A percentile compares a stretch with the other conserved stretches of the same genome.
These are phyloP conservation scores for Kuraishia borneana DNA, from an alignment of 805 yeast genomes.

Conservation along the genomic window DNA sequence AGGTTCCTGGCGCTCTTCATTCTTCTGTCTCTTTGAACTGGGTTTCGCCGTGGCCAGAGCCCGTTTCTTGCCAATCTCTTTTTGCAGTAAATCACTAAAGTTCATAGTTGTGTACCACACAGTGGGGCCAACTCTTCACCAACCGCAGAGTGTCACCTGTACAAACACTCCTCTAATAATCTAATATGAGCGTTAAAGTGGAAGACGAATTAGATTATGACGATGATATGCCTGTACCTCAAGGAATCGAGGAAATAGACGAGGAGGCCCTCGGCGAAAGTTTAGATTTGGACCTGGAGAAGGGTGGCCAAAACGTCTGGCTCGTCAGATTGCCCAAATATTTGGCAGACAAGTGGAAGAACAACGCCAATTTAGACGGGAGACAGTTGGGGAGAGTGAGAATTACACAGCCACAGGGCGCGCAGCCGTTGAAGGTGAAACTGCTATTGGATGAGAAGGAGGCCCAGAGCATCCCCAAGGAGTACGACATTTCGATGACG, in stretches of 20 bases:
- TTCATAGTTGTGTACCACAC: conserved; percentile 24
- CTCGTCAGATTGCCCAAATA: conserved; percentile 83
- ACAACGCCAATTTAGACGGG: conserved; percentile 51
- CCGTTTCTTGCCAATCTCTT: conserved; percentile 33
- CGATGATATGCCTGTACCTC: conserved; percentile 20
- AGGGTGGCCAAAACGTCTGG: conserved; percentile 74
- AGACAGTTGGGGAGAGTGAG: conserved; percentile 72
- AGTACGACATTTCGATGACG: conserved; percentile 69
- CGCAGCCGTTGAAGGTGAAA: conserved; percentile 33
- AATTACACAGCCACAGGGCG: conserved; percentile 40
- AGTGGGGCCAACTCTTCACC: not conserved
- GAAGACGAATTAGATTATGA: conserved; percentile 10
- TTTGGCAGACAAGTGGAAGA: conserved; percentile 71
- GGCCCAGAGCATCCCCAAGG: conserved; percentile 60
- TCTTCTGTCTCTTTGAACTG: conserved; percentile 5
- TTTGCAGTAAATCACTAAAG: conserved; percentile 29
- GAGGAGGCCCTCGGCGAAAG: conserved; percentile 42
- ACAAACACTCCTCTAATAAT: no score
- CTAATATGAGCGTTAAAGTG: not conserved
- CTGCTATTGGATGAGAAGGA: conserved; percentile 42
- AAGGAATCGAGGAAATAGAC: conserved; percentile 22
- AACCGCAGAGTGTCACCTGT: not conserved
- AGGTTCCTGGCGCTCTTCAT: conserved; percentile 2
- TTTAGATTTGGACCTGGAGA: conserved; percentile 61
- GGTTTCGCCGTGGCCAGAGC: conserved; percentile 6